Base-by-base conservation (phyloP, 345 rosid genomes). In the Passiflora organensis region DNA sequence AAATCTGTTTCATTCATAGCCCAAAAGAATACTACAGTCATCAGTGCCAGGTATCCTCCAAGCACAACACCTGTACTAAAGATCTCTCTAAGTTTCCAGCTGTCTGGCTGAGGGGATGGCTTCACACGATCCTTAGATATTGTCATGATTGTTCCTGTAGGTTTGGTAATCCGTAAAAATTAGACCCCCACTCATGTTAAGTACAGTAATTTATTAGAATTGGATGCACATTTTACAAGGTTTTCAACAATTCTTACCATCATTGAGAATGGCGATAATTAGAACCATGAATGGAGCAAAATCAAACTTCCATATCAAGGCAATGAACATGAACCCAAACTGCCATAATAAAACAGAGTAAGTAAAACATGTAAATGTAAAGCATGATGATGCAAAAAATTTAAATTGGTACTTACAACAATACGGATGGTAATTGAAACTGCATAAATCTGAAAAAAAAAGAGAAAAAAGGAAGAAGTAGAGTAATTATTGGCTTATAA, bases 381-480 rank as follows among this genome's bases (percentile, higher is more conserved):
- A 41, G n/a, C 20, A 18, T 48, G 2, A 15, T 19, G 37, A 20
- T 23, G 19, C 42, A 8, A 20, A 50, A 22, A 32, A 19, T 39
- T 6, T 25, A n/a, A 13, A 25, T 42, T 17, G 49, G 13, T 25
- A 78, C 89, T 76, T 74, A 82, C 97, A 73, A 91, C 95, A 63
- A 82, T 82, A 71, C 97, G 95, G 53, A 90, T 90, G 14, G 95
- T 90, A 51, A 85, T 82, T 10, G 97, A 91, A 69, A 91, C 97
- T 2, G 97, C 97, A 69, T 87, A 91, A 41, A 91, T 91, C 97
- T 89, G 76, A 70, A 72, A 62, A 48, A 53, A 32, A 24, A 1
- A 19, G 53, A 12, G 12, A 23, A 61, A 22, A 56, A 15, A 39
- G 57, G 15, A 50, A 10, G 53, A 18, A 71, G 53, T 64, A 23